Evolutionary conservation across 129 eudicot species (phyloP), one percentile per base, ranked within the genome.

Genomic region (Flaveria linearis): DNA sequence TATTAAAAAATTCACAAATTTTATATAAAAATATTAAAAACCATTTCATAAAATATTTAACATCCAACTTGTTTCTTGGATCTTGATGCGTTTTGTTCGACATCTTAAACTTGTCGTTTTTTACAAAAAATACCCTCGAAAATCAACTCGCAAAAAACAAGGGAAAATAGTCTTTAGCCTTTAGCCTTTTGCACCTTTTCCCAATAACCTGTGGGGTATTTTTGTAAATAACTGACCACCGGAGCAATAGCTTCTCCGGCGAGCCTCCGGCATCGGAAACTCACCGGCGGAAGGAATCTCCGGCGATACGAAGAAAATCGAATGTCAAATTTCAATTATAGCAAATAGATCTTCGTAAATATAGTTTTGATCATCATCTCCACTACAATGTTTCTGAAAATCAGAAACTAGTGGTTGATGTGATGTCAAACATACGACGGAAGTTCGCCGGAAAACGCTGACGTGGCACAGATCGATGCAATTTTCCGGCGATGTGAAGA

Each of bases 51-150:
- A 45, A 45, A 9, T 45, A 8, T 8, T 45, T 45, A 45, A 45
- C 50, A 45, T 8, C 36, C 9, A 71, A 70, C 57, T 17, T 17
- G 5, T 33, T 67, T 71, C 74, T 63, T 69, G 75, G 80, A 82
- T 77, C 82, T 78, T 61, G 67, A 62, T 72, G 81, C 58, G 61
- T 46, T 67, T 65, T 25, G 23, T 69, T 50, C 76, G 71, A 71
- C 46, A n/a, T 16, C 22, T 25, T 13, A 51, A 12, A 8, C 39
- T 5, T 26, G 22, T 33, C 17, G 15, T 10, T 14, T 30, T 41
- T 77, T 75, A 2, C 47, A 65, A 7, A 69, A 50, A 69, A 51
- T 42, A 72, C 67, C 78, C 76, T 46, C 49, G 39, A 4, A 78
- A 76, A 67, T 36, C 68, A 75, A 55, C 43, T 71, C 60, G 63